Evolutionary conservation across 2,329 filamentous ascomycete species (phyloP), one percentile per base, ranked within the genome.

Genomic region (Magnaporthiopsis rhizophila): DNA sequence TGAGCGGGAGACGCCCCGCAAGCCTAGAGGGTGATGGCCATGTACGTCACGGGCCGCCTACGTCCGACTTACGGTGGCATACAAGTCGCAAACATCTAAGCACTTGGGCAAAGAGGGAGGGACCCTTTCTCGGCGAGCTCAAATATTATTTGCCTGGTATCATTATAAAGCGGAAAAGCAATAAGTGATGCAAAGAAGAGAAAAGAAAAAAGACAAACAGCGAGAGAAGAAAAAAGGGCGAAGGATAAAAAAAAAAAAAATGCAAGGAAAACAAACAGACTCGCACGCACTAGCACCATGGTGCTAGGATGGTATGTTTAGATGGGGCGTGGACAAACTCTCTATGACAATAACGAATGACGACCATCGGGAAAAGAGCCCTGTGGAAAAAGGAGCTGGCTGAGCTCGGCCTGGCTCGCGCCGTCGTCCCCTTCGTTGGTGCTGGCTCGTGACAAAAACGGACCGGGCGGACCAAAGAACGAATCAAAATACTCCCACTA

Each of bases 1-100:
- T 2, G 85, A 87, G 69, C 79, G 81, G 57, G 83, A 86, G 71
- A 86, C 83, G 64, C 84, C 84, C 2, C 75, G 77, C 65, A 82
- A 79, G 67, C 69, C 72, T 9, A 53, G 60, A 56, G 60, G 36
- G 36, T 28, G 34, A 61, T 21, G 12, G 5, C 26, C 4, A 53
- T 18, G 26, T 3, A 53, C 18, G 26, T 36, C 60, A 30, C 18
- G 1, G 58, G 24, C 24, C 11, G 36, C 28, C 26, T 64, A 9
- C 30, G 32, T 34, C 5, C 18, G 4, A 21, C 38, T n/a, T n/a
- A 9, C 45, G 21, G 18, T 21, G 18, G 5, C 45, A 53, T 53
- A 21, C 3, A n/a, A n/a, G 12, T 4, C 11, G 9, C 2, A 21
- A 15, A 11, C 21, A 53, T 21, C 6, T 4, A 7, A n/a, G n/a